Evolutionary conservation across 2,329 filamentous ascomycete species (phyloP), one percentile per base, ranked within the genome.

Genomic region (Cladophialophora bantiana): DNA sequence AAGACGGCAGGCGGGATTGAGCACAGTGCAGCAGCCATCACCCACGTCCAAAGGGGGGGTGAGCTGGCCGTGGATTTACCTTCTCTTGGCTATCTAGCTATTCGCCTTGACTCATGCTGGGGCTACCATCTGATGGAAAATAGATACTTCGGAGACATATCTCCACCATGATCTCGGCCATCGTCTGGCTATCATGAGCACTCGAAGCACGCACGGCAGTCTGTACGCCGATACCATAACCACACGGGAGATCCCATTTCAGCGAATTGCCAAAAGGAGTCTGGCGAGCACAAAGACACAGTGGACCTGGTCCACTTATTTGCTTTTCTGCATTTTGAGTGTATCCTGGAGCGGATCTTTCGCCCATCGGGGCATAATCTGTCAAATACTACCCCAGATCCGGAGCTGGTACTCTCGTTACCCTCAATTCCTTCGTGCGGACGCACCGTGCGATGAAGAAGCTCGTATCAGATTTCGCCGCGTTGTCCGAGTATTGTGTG

Each of bases 101-200:
- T 76, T 76, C 9, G 73, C 75, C 5, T 52, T 76, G 4, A 68
- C 70, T 48, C 72, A 76, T 42, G 75, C 75, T 2, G 75, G 75
- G 15, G 68, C 66, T 10, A 53, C 71, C 0, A 74, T 77, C 12
- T 59, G 58, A 9, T 59, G 66, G 9, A 67, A 69, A 32, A 26
- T 73, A 10, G 75, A 70, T 63, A 63, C 55, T n/a, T 56, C 76
- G 12, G 68, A 70, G 42, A 69, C 73, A 18, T 77, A 75, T 67
- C 58, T 74, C 2, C 26, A 52, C 10, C 68, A 71, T 38, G 72
- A 72, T 58, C 45, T 67, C 34, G 66, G 48, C 7, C 50, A 66
- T 32, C 63, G 67, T 36, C 38, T 55, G 42, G 56, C 45, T 34
- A 59, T 73, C 7, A 65, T 66, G n/a, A 66, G 54, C 20, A 20